These are phyloP conservation scores for Sphagnum fallax DNA, from an alignment of 228 moss, liverwort and hornwort genomes.

Conservation along the genomic window DNA sequence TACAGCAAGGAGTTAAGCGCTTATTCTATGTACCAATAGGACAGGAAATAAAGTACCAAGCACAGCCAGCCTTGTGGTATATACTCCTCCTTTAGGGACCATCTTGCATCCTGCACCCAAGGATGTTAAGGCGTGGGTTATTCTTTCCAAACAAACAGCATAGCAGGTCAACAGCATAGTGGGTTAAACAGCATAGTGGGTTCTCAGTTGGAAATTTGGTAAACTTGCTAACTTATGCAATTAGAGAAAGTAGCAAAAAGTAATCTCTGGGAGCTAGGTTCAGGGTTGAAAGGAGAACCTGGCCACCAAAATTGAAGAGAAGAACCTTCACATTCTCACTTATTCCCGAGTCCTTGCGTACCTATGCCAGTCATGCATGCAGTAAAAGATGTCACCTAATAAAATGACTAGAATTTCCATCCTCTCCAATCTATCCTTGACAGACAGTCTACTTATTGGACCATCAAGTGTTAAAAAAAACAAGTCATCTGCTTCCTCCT, in stretches of 20 bases:
- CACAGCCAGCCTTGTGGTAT: conserved; percentile 78
- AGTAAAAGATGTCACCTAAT: no score
- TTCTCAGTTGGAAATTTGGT: no score
- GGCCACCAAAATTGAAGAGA: conserved; percentile 91
- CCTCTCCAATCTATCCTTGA: no score
- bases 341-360: conserved; percentile 63
- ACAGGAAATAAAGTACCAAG: conserved; percentile 37
- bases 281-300: conserved; percentile 25
- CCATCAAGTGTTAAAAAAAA: no score
- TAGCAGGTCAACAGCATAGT: no score
- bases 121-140: no score
- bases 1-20: background rate
- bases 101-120: conserved; percentile 55
- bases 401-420: no score
- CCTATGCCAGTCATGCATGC: conserved; percentile 23
- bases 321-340: conserved; percentile 51
- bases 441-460: background rate
- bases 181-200: no score
- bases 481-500: background rate
- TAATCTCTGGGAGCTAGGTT: background rate
- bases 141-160: no score
- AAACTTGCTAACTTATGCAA: no score
- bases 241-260: no score
- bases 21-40: background rate
- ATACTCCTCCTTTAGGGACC: conserved; percentile 71